Conservation (phyloP, 805 yeast species). For the Debaryomyces maramus region DNA sequence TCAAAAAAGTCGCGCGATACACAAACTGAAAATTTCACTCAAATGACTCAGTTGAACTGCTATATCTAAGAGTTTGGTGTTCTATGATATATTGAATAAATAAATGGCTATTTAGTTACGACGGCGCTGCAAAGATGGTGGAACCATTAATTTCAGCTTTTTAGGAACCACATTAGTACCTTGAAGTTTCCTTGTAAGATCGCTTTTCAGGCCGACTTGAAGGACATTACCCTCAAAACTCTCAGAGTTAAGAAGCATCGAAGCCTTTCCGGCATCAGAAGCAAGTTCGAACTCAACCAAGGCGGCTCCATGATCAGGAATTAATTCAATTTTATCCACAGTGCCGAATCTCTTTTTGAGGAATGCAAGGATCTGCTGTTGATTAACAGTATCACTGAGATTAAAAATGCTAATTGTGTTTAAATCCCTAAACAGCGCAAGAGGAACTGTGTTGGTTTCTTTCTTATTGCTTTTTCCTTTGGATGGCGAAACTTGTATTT, state of each 20-base stretch:
- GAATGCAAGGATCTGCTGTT: slow-evolving; percentile 30
- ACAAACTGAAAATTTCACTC: no score
- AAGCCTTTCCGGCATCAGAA: slow-evolving; percentile 52
- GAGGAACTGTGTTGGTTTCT: slow-evolving; percentile 13
- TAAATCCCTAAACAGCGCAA: slow-evolving; percentile 16
- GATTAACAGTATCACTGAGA: slow-evolving; percentile 35
- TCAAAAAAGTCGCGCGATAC: neutral
- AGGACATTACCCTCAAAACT: slow-evolving; percentile 31
- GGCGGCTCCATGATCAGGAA: slow-evolving; percentile 49
- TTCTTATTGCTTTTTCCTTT: slow-evolving; percentile 16
- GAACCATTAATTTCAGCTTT: slow-evolving; percentile 8
- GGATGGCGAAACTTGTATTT: slow-evolving; percentile 45
- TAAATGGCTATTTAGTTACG: no score
- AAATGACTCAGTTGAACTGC: no score
- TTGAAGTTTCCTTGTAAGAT: neutral
- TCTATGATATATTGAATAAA: no score
- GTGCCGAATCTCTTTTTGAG: slow-evolving; percentile 32
- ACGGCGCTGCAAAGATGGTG: slow-evolving; percentile 5
- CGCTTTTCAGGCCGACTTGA: slow-evolving; percentile 10
- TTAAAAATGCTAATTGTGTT: slow-evolving; percentile 22
- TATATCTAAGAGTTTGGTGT: no score
- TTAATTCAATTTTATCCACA: slow-evolving; percentile 44
- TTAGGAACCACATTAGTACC: neutral
- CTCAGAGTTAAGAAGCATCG: slow-evolving; percentile 41
- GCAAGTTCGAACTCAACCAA: slow-evolving; percentile 46